Base-by-base conservation (phyloP, 1,284 basidiomycete species). In the Heterobasidion parviporum region DNA sequence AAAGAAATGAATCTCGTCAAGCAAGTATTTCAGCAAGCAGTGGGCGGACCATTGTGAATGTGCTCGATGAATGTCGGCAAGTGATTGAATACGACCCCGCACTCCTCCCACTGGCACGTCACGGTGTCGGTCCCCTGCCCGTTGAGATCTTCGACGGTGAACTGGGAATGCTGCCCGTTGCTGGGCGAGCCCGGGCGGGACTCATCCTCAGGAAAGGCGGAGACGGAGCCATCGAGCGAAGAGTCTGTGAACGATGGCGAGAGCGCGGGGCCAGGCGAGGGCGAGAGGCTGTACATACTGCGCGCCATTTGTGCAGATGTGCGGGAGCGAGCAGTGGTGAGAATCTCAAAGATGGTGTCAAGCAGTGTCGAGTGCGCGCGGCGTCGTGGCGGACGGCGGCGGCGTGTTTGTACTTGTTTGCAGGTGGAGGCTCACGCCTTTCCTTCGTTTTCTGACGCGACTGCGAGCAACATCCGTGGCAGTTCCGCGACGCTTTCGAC, bases 71-170 rank as follows among this genome's bases (percentile, higher is more conserved):
- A 76, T 0, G 82, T 81, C 26, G 80, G 81, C 10, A 92, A 72
- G 63, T 88, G 81, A 14, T 77, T 81, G 65, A 87, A 92, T 4
- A 83, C 77, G 59, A 75, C 67, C 2, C 86, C 85, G 65, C 90
- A 92, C 61, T 85, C 85, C 54, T 87, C 85, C 89, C 89, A 92
- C 54, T 80, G 79, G 67, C 89, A 92, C 41, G 79, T 83, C 53
- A 80, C 81, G 34, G 74, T 79, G 61, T 85, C 84, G 20, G 43
- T 52, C 9, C 32, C 45, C 33, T 56, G 50, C 20, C 18, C 50
- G 34, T 52, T 48, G 68, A 16, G 68, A 68, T 20, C 63, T 65
- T 6, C 64, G 64, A 18, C 67, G 58, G 1, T 56, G 0, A 63
- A 61, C 2, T 48, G 52, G 6, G 48, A 59, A 35, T 57, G 58